Conservation (phyloP, 225 moss, liverwort and hornwort genomes). For the Pleurozium schreberi region DNA sequence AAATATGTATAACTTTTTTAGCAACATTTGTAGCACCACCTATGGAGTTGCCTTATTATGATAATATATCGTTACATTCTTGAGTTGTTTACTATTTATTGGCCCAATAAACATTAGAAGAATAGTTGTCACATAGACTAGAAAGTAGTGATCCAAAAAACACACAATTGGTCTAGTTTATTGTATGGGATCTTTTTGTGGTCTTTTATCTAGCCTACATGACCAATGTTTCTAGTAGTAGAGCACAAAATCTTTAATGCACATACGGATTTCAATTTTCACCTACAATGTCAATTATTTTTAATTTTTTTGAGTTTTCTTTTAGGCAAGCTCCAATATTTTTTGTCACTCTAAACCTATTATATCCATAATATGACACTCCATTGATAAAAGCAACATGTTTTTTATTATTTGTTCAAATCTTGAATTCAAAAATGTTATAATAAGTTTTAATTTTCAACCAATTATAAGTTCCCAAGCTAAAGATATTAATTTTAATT, state of each 20-base stretch:
- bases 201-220: not conserved
- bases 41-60: not conserved
- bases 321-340: not conserved
- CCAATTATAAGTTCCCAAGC: fast-evolving
- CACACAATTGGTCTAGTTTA: not conserved
- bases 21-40: not conserved
- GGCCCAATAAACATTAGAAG: not conserved
- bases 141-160: not conserved
- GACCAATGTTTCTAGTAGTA: not conserved
- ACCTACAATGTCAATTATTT: not conserved
- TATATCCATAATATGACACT: no score
- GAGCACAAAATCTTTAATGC: not conserved
- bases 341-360: no score
- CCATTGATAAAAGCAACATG: no score
- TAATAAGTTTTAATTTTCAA: not conserved
- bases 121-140: not conserved
- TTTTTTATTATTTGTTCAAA: no score
- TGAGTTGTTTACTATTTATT: fast-evolving
- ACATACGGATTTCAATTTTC: not conserved
- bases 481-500: not conserved
- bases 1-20: not conserved
- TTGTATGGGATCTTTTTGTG: fast-evolving
- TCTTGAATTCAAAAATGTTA: not conserved
- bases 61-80: no score
- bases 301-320: not conserved